Percentiles rank a stretch among this genome's conserved stretches.
phyloP scores from a whole-genome alignment of 1,139 yeast species.

The Kurtzmaniella quercitrusa region DNA sequence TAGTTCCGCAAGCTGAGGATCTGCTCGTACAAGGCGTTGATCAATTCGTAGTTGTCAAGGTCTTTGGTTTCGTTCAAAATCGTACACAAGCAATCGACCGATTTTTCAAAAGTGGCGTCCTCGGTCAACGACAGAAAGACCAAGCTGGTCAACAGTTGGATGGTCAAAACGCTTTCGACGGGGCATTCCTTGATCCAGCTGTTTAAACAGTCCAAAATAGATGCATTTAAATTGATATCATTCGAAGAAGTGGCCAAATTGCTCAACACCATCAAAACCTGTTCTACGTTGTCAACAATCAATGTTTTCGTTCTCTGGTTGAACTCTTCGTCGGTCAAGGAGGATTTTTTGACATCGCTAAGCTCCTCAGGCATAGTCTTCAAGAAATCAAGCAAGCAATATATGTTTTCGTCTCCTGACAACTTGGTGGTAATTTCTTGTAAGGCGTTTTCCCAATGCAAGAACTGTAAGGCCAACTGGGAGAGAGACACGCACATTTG shows the following conservation, averaged over 20 bases:
- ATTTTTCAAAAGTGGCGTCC: slow-evolving; percentile 76
- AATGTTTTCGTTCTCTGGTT: slow-evolving; percentile 57
- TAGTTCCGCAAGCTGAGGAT: slow-evolving; percentile 56
- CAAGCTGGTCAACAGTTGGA: slow-evolving; percentile 59
- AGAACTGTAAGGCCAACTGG: slow-evolving; percentile 72
- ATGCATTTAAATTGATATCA: slow-evolving; percentile 17
- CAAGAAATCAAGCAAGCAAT: slow-evolving; percentile 61
- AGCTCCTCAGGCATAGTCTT: slow-evolving; percentile 90
- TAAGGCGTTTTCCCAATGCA: slow-evolving; percentile 69
- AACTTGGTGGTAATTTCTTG: slow-evolving; percentile 59
- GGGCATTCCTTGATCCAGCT: slow-evolving; percentile 91
- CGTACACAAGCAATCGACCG: slow-evolving; percentile 79
- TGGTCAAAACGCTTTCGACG: slow-evolving; percentile 57
- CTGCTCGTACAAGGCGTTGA: slow-evolving; percentile 65
- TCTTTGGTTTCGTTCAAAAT: slow-evolving; percentile 81
- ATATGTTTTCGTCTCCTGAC: slow-evolving; percentile 20
- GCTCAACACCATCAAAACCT: slow-evolving; percentile 59
- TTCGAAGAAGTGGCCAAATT: slow-evolving; percentile 35
- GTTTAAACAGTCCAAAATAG: slow-evolving; percentile 70
- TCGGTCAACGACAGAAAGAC: slow-evolving; percentile 64
- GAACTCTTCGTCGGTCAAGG: slow-evolving; percentile 80
- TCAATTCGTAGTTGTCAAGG: slow-evolving; percentile 54
- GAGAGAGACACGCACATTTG: slow-evolving; percentile 81
- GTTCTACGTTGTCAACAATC: slow-evolving; percentile 63
- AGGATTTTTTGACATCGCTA: slow-evolving; percentile 69